Evolutionary conservation across 2,329 filamentous ascomycete species (phyloP), one percentile per base, ranked within the genome.

Genomic region (Trichophyton rubrum): DNA sequence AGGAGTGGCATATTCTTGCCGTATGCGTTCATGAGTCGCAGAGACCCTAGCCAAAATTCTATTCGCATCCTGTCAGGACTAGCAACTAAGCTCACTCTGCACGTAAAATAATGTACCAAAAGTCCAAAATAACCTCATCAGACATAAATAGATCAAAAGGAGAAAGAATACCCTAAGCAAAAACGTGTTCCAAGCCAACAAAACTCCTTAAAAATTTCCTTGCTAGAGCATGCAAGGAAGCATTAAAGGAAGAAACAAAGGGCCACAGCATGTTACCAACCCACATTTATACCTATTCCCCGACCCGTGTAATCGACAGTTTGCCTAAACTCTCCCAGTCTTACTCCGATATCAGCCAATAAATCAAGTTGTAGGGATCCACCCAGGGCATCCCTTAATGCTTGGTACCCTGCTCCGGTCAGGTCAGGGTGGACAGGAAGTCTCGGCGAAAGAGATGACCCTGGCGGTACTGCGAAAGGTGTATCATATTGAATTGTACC

Each of bases 371-470:
- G 88, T 66, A 97, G 73, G 24, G 78, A 80, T 0, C 92, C 91
- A 0, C 92, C 92, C 0, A 97, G 73, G 9, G 92, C 92, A 66
- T 85, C 84, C 67, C 79, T 83, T 13, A 97, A 79, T 59, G 88
- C 89, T 45, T 90, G 89, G 67, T 92, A 95, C 1, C 92, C 93
- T 9, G 95, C 83, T 13, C 85, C 85, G 13, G 83, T 85, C 17
- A 90, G 70, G 38, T 83, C 85, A 87, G 91, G 92, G 45, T 87
- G 80, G 0, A 97, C 92, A 0, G 92, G 91, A 47, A 99, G 71
- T 61, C 81, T 82, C 0, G 92, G 92, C 0, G 87, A 89, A 60
- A 82, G 75, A 1, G 85, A 88, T 0, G 82, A 71, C 0, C 90
- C 89, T 0, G 91, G 90, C 0, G 86, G 85, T 1, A 90, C 87